Evolutionary conservation across 192 early-diverging fungal species (phyloP).

Genomic region (Umbelopsis isabellina): DNA sequence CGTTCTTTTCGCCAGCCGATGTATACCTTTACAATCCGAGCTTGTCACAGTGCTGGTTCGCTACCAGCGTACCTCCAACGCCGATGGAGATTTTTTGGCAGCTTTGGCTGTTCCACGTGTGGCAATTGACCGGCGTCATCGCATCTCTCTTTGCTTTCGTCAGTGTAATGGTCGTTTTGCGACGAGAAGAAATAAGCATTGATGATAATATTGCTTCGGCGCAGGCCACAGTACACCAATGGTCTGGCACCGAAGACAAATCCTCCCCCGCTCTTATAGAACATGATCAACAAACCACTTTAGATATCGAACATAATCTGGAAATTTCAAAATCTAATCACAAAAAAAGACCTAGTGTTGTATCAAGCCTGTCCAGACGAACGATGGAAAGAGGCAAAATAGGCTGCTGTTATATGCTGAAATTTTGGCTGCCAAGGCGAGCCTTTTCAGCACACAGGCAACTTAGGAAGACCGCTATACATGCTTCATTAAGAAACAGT

Average conservation of each 20-base stretch:
- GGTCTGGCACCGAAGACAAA: background rate
- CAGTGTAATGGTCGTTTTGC: background rate
- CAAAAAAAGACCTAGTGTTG: too few relatives aligned
- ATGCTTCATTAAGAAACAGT: background rate
- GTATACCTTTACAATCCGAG: background rate
- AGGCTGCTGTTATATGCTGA: background rate
- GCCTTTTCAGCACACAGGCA: background rate
- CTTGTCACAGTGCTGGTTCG: constrained; percentile 2
- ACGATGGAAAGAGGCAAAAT: too few relatives aligned
- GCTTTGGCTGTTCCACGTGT: background rate
- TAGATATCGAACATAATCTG: background rate
- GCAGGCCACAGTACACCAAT: background rate
- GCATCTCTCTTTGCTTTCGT: background rate
- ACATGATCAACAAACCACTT: too few relatives aligned
- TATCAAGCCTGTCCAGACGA: too few relatives aligned
- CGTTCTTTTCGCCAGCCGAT: background rate
- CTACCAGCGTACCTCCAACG: background rate
- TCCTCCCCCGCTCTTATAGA: background rate
- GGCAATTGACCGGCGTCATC: background rate
- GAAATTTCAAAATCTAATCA: too few relatives aligned
- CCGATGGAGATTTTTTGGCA: background rate
- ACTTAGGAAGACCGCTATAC: background rate
- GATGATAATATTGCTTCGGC: background rate
- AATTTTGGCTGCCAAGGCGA: background rate
- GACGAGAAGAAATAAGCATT: constrained; percentile 1